These are phyloP conservation scores for Ceratobasidium sp. DNA, from an alignment of 1,284 basidiomycete genomes.

Conservation along the genomic window DNA sequence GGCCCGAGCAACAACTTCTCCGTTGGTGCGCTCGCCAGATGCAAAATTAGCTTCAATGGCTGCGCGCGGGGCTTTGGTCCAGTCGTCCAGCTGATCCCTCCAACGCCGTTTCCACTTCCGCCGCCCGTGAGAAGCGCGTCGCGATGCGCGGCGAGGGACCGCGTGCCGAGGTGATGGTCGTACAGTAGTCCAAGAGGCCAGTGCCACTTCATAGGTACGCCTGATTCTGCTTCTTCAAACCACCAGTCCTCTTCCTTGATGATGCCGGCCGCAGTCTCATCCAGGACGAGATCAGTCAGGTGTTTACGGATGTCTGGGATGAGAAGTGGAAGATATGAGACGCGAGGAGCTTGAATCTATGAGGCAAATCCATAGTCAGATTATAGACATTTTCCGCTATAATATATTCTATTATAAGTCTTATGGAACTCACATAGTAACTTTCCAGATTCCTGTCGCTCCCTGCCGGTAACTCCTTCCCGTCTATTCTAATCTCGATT, in stretches of 20 bases:
- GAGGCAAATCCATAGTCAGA: no score
- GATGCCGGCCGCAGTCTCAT: slow-evolving; percentile 75
- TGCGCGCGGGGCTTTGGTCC: slow-evolving; percentile 56
- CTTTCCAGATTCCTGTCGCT: slow-evolving; percentile 87
- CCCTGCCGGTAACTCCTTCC: slow-evolving; percentile 85
- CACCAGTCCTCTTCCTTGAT: slow-evolving; percentile 91
- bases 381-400: no score
- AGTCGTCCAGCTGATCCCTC: slow-evolving; percentile 27
- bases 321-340: slow-evolving; percentile 90
- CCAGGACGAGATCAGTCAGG: slow-evolving; percentile 88
- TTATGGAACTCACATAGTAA: slow-evolving; percentile 64
- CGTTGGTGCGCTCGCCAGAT: slow-evolving; percentile 84
- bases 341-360: slow-evolving; percentile 76
- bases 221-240: slow-evolving; percentile 85
- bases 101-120: neutral
- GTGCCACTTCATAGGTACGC: slow-evolving; percentile 86
- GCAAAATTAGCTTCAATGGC: slow-evolving; percentile 82
- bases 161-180: slow-evolving; percentile 69
- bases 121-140: slow-evolving; percentile 8
- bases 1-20: slow-evolving; percentile 86
- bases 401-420: no score
- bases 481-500: slow-evolving; percentile 83
- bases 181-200: slow-evolving; percentile 95
- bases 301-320: slow-evolving; percentile 86
- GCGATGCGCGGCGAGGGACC: slow-evolving; percentile 39